Evolutionary conservation across 2,329 filamentous ascomycete species (phyloP).

Genomic region (Colletotrichum sojae): DNA sequence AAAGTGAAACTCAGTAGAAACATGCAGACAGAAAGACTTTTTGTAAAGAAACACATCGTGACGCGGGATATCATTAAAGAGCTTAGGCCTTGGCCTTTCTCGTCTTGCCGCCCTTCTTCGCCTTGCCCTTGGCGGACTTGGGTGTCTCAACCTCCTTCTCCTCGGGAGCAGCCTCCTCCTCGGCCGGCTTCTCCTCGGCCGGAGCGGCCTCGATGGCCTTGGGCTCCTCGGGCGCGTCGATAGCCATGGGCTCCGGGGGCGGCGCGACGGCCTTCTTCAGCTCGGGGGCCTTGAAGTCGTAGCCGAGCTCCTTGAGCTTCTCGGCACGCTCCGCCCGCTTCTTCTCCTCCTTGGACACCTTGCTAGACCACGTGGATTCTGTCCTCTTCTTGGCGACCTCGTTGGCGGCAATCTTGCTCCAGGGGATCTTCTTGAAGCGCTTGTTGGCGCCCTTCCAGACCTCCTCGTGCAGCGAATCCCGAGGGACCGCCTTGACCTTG

Average conservation of each 20-base stretch:
- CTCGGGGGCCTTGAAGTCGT: constrained; percentile 83
- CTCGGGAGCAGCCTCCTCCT: constrained; percentile 48
- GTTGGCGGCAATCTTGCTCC: constrained; percentile 87
- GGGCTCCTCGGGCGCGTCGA: constrained; percentile 51
- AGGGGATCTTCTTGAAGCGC: constrained; percentile 82
- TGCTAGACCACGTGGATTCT: constrained; percentile 83
- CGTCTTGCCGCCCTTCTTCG: constrained; percentile 46
- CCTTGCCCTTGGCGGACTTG: constrained; percentile 51
- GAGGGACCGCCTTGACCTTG: constrained; percentile 84
- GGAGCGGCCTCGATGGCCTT: constrained; percentile 50
- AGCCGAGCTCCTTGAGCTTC: constrained; percentile 84
- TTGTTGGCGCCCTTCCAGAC: constrained; percentile 93
- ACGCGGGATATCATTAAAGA: constrained; percentile 33
- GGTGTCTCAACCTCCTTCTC: constrained; percentile 47
- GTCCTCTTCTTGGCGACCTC: constrained; percentile 80
- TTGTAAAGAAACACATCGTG: constrained; percentile 13
- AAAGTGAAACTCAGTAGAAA: constrained; percentile 13
- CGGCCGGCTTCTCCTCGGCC: constrained; percentile 54
- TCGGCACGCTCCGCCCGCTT: constrained; percentile 78
- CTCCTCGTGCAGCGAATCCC: constrained; percentile 82
- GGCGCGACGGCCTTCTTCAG: constrained; percentile 71
- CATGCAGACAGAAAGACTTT: constrained; percentile 17
- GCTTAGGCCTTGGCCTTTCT: constrained; percentile 55
- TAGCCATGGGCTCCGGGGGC: constrained; percentile 50
- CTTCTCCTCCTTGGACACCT: constrained; percentile 79